Percentiles rank a stretch among this genome's conserved stretches.
These are phyloP conservation scores for Nakataea oryzae DNA, from an alignment of 2,329 filamentous ascomycete species.

Conservation along the genomic window DNA sequence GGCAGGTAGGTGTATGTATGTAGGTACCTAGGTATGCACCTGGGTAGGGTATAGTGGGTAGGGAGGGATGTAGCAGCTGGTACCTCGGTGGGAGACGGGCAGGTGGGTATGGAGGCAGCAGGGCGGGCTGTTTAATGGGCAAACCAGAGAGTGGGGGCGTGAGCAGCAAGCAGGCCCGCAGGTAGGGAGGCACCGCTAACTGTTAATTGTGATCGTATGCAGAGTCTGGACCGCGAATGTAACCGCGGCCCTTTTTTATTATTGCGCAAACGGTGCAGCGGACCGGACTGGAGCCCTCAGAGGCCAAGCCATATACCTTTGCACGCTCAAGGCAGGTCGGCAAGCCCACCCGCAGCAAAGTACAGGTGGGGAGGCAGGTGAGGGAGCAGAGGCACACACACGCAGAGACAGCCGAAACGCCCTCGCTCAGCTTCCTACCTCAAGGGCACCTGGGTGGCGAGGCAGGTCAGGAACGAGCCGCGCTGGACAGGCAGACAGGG, in stretches of 20 bases:
- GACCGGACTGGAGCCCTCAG: not conserved
- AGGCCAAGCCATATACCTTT: not conserved
- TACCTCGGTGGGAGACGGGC: too few relatives aligned
- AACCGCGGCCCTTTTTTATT: not conserved
- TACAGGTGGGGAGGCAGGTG: conserved; percentile 4
- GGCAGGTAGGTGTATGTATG: not conserved
- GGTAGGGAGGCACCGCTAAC: not conserved
- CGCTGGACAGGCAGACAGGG: not conserved
- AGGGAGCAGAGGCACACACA: conserved; percentile 5
- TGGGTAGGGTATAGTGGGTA: too few relatives aligned
- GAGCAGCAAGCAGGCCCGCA: not conserved
- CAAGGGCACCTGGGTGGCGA: not conserved
- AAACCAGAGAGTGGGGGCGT: not conserved
- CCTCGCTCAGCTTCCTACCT: not conserved
- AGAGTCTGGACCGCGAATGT: not conserved
- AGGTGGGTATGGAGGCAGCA: too few relatives aligned
- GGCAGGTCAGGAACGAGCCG: not conserved
- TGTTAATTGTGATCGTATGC: not conserved
- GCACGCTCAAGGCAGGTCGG: not conserved
- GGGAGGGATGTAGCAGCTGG: not conserved
- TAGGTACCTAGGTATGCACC: not conserved
- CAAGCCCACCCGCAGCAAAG: not conserved
- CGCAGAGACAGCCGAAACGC: not conserved
- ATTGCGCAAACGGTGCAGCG: not conserved
- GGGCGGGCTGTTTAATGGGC: not conserved